Percentiles rank a stretch among this genome's conserved stretches.
phyloP scores from a whole-genome alignment of 352 stramenopile species.

The Phytopythium ostracodes region DNA sequence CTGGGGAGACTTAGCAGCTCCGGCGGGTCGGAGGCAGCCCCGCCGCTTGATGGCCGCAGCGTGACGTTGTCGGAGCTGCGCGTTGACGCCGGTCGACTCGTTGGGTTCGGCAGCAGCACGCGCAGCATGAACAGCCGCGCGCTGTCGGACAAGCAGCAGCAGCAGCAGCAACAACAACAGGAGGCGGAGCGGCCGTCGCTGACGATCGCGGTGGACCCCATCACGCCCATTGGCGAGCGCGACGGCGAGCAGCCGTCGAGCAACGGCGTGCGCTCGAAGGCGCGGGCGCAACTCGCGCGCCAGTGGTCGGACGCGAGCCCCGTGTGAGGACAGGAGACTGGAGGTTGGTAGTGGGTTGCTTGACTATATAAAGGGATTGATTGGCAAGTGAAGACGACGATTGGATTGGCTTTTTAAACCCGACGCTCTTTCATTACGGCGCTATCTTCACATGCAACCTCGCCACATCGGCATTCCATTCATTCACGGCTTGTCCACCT shows the following conservation, averaged over 20 bases:
- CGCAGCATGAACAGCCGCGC: slow-evolving; percentile 20
- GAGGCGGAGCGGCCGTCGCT: slow-evolving; percentile 9
- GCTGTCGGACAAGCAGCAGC: slow-evolving; percentile 6
- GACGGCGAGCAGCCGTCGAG: slow-evolving; percentile 45
- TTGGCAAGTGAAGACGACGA: not conserved
- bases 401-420: too few relatives aligned
- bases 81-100: slow-evolving; percentile 28
- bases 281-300: slow-evolving; percentile 51
- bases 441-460: too few relatives aligned
- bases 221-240: slow-evolving; percentile 33
- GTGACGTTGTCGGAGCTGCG: slow-evolving; percentile 15
- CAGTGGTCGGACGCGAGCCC: slow-evolving; percentile 42
- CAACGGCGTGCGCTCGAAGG: slow-evolving; percentile 45
- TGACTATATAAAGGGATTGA: not conserved
- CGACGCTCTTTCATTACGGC: too few relatives aligned
- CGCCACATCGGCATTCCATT: too few relatives aligned
- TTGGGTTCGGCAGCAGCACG: slow-evolving; percentile 22
- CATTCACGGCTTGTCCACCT: too few relatives aligned
- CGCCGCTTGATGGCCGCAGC: slow-evolving; percentile 1
- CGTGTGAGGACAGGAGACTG: not conserved
- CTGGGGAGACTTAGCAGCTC: not conserved
- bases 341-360: not conserved
- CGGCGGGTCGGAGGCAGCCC: slow-evolving; percentile 26
- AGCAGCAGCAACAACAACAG: slow-evolving; percentile 11
- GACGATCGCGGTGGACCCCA: slow-evolving; percentile 40